Evolutionary conservation across 176 grass and related monocot genomes (phyloP), one percentile per base, ranked within the genome.

Genomic region (Oryza glumipatula): DNA sequence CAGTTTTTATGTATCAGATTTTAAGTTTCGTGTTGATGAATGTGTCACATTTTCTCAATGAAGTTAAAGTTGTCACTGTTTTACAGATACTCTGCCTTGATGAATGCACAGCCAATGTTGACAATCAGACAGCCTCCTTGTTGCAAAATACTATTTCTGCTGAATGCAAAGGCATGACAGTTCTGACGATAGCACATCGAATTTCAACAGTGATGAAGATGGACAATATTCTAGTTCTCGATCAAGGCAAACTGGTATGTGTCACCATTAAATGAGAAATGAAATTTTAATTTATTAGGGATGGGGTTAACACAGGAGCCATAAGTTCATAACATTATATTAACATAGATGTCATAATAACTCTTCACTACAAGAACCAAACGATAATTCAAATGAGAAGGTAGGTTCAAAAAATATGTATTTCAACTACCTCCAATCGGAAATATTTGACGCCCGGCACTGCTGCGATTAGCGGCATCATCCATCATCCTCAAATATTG

Each of bases 181-280:
- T 95, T 80, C 72, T 98, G 23, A 98, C 96, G 45, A 95, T 98
- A 94, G 93, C 93, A 11, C 96, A 98, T 67, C 87, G 89, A 21
- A 94, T 98, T 83, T 95, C 96, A 65, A 98, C 93, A 2, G 96
- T 98, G 36, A 81, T 98, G 80, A 87, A 92, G 38, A 98, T 95
- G 96, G 89, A 95, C 69, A 77, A 36, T 35, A 90, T 95, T 82
- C 87, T 98, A 77, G 91, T 98, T 64, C 93, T 95, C 77, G 91
- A 95, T 74, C 87, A 92, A 88, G 93, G 96, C 3, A 87, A 66
- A 87, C 70, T 98, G 83, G 91, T 95, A 92, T 80, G 82, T 72
- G 26, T 7, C 63, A 15, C 47, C 63, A 5, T 74, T 60, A 38
- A 52, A 54, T 16, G 26, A 26, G 23, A 24, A 24, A 24, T 24